Percentiles rank a stretch among this genome's conserved stretches.
These are phyloP conservation scores for Tylopilus sp. DNA, from an alignment of 1,284 basidiomycete species.

Conservation along the genomic window DNA sequence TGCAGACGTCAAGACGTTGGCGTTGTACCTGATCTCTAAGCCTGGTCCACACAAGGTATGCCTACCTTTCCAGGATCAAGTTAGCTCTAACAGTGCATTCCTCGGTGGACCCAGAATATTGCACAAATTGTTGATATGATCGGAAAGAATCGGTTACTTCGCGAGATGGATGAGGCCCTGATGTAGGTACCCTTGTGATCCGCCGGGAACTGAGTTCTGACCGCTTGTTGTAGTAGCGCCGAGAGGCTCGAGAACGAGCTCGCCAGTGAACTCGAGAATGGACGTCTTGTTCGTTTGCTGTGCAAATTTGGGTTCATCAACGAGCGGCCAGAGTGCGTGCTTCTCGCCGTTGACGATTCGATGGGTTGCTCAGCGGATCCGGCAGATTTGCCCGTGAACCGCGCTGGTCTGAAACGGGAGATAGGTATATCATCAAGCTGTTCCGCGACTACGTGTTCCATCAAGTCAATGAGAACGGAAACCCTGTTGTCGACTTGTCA, in stretches of 20 bases:
- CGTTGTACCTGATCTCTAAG: conserved; percentile 76
- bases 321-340: conserved; percentile 88
- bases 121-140: conserved; percentile 81
- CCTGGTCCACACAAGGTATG: conserved; percentile 59
- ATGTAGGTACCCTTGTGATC: conserved; percentile 45
- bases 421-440: conserved; percentile 96
- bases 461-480: conserved; percentile 87
- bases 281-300: conserved; percentile 85
- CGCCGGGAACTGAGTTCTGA: neutral
- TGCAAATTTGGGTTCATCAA: conserved; percentile 98
- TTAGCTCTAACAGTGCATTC: conserved; percentile 1
- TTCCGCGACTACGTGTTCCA: conserved; percentile 99
- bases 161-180: conserved; percentile 82
- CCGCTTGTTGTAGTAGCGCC: conserved; percentile 49
- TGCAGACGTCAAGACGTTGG: conserved; percentile 77
- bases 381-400: conserved; percentile 88
- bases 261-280: conserved; percentile 93
- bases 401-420: conserved; percentile 97
- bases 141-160: conserved; percentile 60
- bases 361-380: conserved; percentile 2
- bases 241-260: conserved; percentile 86
- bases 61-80: neutral
- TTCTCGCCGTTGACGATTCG: neutral
- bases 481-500: conserved; percentile 85
- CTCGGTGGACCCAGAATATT: conserved; percentile 52